Base-by-base conservation (phyloP, 192 early-diverging fungal species). In the Pilobolus umbonatus region DNA sequence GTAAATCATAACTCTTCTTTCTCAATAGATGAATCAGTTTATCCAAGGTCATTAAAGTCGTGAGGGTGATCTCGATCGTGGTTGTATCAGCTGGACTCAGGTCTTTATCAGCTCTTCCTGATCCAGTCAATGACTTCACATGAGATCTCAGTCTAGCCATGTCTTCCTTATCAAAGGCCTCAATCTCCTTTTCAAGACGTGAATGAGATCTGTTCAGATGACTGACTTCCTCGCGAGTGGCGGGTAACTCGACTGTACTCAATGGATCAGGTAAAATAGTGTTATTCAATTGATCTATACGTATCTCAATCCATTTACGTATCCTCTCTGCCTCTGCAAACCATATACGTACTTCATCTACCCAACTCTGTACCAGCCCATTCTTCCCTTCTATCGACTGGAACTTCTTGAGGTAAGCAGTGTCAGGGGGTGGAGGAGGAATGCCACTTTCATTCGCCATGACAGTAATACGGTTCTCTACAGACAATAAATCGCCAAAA, bases 71-170 rank as follows among this genome's bases (percentile, higher is more conserved):
- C 45, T 70, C 68, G 26, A 77, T 77, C 5, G 75, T 77, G 19
- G 69, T 74, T 1, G 75, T 74, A 39, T 77, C 75, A 25, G 75
- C 75, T 0, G 75, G 75, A 59, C 51, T 71, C 2, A 70, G 56
- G 22, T 67, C 62, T 51, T 75, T 62, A n/a, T 21, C 57, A 15
- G 64, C 59, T 35, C 56, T 42, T 21, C 45, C 50, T 1, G 44
- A 54, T 10, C 71, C 72, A 6, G 72, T 71, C 11, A 74, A 51
- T 32, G 50, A 57, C 42, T 74, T 77, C 2, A 74, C 75, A 56
- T 77, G 75, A 21, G 68, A 51, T 21, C 75, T 60, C 5, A 77
- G 40, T 29, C 75, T 68, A 9, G 75, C 48, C 61, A 77, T 74
- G 35, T 74, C 75, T 44, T 67, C 68, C 15, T 58, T 43, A 42